These are phyloP conservation scores for Sordariomycetes sp. DNA, from an alignment of 2,329 filamentous ascomycete genomes.

Conservation along the genomic window DNA sequence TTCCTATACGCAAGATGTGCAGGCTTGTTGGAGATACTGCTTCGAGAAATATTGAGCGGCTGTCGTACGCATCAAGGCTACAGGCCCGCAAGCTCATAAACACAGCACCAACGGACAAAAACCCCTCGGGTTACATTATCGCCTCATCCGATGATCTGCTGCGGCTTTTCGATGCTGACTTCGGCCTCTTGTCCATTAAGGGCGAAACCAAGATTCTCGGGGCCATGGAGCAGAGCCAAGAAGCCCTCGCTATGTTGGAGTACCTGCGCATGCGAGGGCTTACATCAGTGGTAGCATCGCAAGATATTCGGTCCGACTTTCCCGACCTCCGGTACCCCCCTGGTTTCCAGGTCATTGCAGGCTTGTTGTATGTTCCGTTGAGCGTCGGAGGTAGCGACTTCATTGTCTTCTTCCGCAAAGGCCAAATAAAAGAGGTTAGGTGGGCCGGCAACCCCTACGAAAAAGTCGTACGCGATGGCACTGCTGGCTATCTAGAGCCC, in stretches of 20 bases:
- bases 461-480: slow-evolving; percentile 64
- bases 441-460: slow-evolving; percentile 87
- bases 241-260: slow-evolving; percentile 75
- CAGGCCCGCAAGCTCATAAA: slow-evolving; percentile 86
- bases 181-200: slow-evolving; percentile 72
- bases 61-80: slow-evolving; percentile 77
- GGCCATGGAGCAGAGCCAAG: slow-evolving; percentile 64
- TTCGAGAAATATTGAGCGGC: slow-evolving; percentile 76
- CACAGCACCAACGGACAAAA: slow-evolving; percentile 69
- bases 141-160: slow-evolving; percentile 81
- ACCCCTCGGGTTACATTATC: slow-evolving; percentile 83
- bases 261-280: slow-evolving; percentile 71
- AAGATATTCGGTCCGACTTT: slow-evolving; percentile 68
- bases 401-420: slow-evolving; percentile 82
- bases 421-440: slow-evolving; percentile 66
- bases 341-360: slow-evolving; percentile 70
- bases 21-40: slow-evolving; percentile 78
- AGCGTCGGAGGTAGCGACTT: slow-evolving; percentile 72
- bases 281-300: slow-evolving; percentile 67
- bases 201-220: slow-evolving; percentile 88
- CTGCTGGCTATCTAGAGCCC: slow-evolving; percentile 66
- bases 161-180: slow-evolving; percentile 79
- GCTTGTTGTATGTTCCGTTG: slow-evolving; percentile 72
- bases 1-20: slow-evolving; percentile 89
- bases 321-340: slow-evolving; percentile 72